Evolutionary conservation across 1,139 yeast genomes (phyloP).

Genomic region (Sugiyamaella pinicola): DNA sequence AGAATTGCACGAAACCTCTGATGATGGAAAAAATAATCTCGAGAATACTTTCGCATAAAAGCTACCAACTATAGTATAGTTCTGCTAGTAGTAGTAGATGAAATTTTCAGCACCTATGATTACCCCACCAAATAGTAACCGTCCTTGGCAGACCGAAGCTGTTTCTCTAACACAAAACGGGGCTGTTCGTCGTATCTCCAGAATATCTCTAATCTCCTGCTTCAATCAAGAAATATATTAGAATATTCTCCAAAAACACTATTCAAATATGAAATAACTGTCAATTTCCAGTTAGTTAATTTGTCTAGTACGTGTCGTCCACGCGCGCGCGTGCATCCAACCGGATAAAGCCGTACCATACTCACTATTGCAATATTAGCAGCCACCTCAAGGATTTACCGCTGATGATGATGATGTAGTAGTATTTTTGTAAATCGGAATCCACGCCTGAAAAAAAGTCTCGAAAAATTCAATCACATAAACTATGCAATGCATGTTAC

Average conservation of each 20-base stretch:
- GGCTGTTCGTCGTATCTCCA: too few relatives aligned
- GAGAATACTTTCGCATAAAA: too few relatives aligned
- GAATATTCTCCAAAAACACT: not conserved
- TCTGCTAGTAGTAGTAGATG: too few relatives aligned
- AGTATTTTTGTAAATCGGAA: too few relatives aligned
- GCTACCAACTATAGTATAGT: too few relatives aligned
- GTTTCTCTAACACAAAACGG: too few relatives aligned
- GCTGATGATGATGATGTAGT: not conserved
- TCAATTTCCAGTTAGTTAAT: not conserved
- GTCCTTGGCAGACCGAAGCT: too few relatives aligned
- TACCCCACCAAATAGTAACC: too few relatives aligned
- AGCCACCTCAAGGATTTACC: not conserved
- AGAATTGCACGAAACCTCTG: too few relatives aligned
- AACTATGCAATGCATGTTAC: not conserved
- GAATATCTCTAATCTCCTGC: too few relatives aligned
- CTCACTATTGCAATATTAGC: not conserved
- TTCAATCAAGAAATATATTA: not conserved
- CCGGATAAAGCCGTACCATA: not conserved
- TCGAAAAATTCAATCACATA: not conserved
- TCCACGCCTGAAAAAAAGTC: not conserved
- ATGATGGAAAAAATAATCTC: too few relatives aligned
- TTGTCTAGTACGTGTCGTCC: slow-evolving; percentile 13
- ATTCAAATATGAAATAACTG: not conserved
- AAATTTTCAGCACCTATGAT: too few relatives aligned
- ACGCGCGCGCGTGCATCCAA: slow-evolving; percentile 7